phyloP scores from a whole-genome alignment of 495 filamentous ascomycete genomes.

The Choiromyces venosus region DNA sequence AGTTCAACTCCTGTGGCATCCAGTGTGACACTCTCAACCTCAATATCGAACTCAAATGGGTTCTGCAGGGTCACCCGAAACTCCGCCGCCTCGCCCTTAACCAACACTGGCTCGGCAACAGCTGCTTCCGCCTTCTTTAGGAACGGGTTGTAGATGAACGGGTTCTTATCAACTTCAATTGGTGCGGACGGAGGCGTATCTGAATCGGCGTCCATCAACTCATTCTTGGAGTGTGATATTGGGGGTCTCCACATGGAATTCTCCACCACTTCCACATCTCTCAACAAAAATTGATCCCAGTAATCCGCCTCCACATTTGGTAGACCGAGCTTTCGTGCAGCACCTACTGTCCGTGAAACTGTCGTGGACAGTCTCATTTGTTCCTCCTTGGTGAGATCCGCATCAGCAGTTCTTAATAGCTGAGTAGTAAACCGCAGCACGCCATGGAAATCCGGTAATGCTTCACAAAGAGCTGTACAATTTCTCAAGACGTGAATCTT shows the following conservation, averaged over 20 bases:
- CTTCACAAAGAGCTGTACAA: constrained; percentile 88
- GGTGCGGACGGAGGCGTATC: constrained; percentile 49
- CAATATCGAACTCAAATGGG: constrained; percentile 84
- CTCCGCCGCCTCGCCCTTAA: constrained; percentile 66
- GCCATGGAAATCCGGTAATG: constrained; percentile 83
- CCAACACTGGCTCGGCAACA: constrained; percentile 59
- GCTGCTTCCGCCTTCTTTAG: constrained; percentile 57
- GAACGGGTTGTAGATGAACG: constrained; percentile 91
- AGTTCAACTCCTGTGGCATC: constrained; percentile 66
- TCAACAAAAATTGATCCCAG: constrained; percentile 92
- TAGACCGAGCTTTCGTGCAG: constrained; percentile 67
- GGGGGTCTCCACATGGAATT: constrained; percentile 54
- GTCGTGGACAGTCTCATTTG: constrained; percentile 74
- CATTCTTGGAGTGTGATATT: constrained; percentile 63
- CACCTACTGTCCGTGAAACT: constrained; percentile 72
- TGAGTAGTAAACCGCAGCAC: constrained; percentile 80
- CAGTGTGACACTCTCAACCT: constrained; percentile 74
- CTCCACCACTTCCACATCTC: constrained; percentile 66
- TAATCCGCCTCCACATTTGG: constrained; percentile 69
- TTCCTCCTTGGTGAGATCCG: constrained; percentile 74
- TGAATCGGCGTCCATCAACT: constrained; percentile 59
- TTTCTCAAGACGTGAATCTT: constrained; percentile 78
- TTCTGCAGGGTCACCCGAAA: constrained; percentile 86
- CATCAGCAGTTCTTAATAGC: constrained; percentile 72
- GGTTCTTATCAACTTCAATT: constrained; percentile 59